Evolutionary conservation across 164 flowering plant species (phyloP), one percentile per base, ranked within the genome.

Genomic region (Aristolochia fimbriata): DNA sequence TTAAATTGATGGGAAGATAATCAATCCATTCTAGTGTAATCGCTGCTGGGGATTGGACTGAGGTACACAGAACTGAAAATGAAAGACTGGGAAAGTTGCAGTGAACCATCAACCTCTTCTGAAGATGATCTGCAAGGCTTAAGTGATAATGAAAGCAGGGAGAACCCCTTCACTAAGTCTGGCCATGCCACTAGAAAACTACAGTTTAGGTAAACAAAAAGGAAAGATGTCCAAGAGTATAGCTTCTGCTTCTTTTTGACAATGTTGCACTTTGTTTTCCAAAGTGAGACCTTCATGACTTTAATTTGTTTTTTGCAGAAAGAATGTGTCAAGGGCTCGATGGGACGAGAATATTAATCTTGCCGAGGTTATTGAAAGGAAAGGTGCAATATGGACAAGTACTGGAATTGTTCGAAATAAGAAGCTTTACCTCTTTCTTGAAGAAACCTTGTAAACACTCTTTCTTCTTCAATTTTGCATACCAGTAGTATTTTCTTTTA

Each of bases 321-420:
- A 80, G 59, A 76, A 65, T 49, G 19, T 54, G n/a, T 82, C 87
- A 8, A 81, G 61, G 73, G 91, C 83, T 64, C 63, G 73, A 22
- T 92, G 98, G 98, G 72, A 68, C 47, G 74, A 70, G 13, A 74
- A 78, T 15, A 37, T 86, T 68, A 78, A 82, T 60, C 80, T 92
- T 85, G 85, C 94, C 51, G 90, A 86, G 69, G 81, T 92, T 55
- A 30, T 81, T 31, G 81, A 78, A 67, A 77, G 62, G 59, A 86
- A 77, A 65, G 97, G 98, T 11, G 54, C 59, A 53, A 43, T 84
- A 74, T 86, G 89, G 93, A 79, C 59, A 3, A 79, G 82, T 17
- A 87, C 82, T 5, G 98, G 97, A 65, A 74, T 92, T 21, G 65
- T 76, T 66, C 85, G 97, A 11, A 37, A 58, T 14, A 76, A 88